A percentile compares a stretch with the other conserved stretches of the same genome.
Evolutionary conservation across 2,329 filamentous ascomycete species (phyloP).

Genomic region (Botrytis paeoniae): DNA sequence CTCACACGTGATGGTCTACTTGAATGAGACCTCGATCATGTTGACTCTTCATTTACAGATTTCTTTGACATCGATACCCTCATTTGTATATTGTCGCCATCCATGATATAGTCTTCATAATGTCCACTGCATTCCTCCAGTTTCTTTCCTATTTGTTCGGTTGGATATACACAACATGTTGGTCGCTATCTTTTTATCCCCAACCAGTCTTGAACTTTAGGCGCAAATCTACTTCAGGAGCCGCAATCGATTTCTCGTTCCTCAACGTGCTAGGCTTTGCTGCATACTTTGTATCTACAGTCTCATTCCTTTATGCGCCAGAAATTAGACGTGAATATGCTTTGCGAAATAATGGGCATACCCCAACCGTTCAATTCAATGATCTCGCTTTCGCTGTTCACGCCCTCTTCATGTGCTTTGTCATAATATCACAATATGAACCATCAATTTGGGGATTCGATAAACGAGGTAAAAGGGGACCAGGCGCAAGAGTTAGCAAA

Average conservation of each 20-base stretch:
- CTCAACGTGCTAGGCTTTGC: constrained; percentile 70
- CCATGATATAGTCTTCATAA: constrained; percentile 20
- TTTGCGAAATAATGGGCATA: constrained; percentile 67
- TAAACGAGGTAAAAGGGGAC: constrained; percentile 48
- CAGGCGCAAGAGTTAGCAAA: constrained; percentile 53
- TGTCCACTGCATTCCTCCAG: constrained; percentile 43
- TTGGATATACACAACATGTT: constrained; percentile 72
- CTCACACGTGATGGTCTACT: neutral
- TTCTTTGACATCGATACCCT: neutral
- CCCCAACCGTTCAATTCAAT: constrained; percentile 84
- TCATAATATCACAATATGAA: constrained; percentile 77
- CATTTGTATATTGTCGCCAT: neutral
- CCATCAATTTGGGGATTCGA: constrained; percentile 73
- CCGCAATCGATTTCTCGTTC: constrained; percentile 83
- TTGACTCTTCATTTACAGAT: neutral
- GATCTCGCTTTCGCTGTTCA: constrained; percentile 87
- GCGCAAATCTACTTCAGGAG: constrained; percentile 74
- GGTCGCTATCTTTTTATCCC: constrained; percentile 91
- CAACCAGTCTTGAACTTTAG: constrained; percentile 78
- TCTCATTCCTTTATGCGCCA: constrained; percentile 74
- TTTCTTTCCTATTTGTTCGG: constrained; percentile 60
- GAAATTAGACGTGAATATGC: constrained; percentile 80
- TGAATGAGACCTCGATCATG: neutral
- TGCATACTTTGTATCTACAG: constrained; percentile 73
- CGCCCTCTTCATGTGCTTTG: constrained; percentile 66